Percentiles rank a stretch among this genome's conserved stretches.
phyloP scores from a whole-genome alignment of 1,139 yeast genomes.

The Suhomyces bribrorum region DNA sequence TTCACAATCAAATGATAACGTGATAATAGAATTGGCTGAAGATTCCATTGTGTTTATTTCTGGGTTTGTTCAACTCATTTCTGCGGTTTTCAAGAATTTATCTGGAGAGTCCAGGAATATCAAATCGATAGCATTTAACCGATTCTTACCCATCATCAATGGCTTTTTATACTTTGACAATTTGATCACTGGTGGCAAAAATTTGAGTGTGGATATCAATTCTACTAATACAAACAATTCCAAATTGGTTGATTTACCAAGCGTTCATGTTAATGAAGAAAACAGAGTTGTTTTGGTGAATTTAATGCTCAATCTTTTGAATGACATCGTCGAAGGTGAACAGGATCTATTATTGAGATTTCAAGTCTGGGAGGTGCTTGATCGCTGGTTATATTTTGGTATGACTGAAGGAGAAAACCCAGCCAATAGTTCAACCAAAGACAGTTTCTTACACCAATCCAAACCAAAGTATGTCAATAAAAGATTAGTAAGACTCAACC shows the following conservation, averaged over 20 bases:
- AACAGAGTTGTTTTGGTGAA: constrained; percentile 40
- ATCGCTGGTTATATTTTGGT: constrained; percentile 67
- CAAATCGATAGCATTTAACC: constrained; percentile 31
- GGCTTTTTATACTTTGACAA: constrained; percentile 47
- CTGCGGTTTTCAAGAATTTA: constrained; percentile 37
- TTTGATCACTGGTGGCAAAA: constrained; percentile 28
- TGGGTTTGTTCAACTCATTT: constrained; percentile 57
- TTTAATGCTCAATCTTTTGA: constrained; percentile 45
- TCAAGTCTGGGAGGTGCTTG: constrained; percentile 69
- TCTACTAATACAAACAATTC: constrained; percentile 15
- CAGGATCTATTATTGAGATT: constrained; percentile 36
- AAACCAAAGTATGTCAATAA: constrained; percentile 25
- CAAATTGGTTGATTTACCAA: constrained; percentile 28
- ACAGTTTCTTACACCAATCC: constrained; percentile 12
- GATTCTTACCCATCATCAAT: constrained; percentile 38
- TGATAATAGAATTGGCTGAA: constrained; percentile 64
- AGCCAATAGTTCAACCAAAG: constrained; percentile 5
- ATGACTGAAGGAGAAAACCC: constrained; percentile 18
- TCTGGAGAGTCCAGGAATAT: constrained; percentile 30
- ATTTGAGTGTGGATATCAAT: constrained; percentile 17
- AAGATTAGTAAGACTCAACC: constrained; percentile 33
- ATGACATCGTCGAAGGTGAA: constrained; percentile 46
- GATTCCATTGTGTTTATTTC: constrained; percentile 78
- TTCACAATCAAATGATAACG: constrained; percentile 21
- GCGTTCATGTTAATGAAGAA: constrained; percentile 33